Evolutionary conservation across 176 grass and related monocot genomes (phyloP).

Genomic region (Paspalum vaginatum): DNA sequence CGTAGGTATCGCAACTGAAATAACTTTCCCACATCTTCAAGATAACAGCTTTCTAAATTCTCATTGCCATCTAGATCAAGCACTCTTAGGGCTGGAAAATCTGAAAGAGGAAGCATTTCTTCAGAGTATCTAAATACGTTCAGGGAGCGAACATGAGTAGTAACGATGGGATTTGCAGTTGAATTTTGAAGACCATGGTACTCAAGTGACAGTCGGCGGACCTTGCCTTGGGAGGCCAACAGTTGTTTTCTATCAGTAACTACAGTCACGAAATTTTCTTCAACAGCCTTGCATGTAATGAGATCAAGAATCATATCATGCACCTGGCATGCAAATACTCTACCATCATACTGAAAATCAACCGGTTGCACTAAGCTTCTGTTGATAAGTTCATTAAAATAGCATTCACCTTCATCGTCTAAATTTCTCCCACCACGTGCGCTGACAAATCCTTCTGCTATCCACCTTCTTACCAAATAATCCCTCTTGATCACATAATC

Average conservation of each 20-base stretch:
- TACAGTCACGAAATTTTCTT: conserved; percentile 44
- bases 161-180: conserved; percentile 2
- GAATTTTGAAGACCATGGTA: not conserved
- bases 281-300: conserved; percentile 42
- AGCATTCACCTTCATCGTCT: conserved; percentile 53
- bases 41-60: conserved; percentile 40
- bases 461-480: conserved; percentile 55
- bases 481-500: conserved; percentile 49
- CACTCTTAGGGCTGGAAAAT: conserved; percentile 34
- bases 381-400: conserved; percentile 74
- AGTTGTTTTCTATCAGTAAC: conserved; percentile 27
- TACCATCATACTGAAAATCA: conserved; percentile 31
- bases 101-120: conserved; percentile 37
- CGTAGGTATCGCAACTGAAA: conserved; percentile 43
- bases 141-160: conserved; percentile 51
- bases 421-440: conserved; percentile 8
- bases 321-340: conserved; percentile 32
- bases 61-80: conserved; percentile 51
- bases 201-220: conserved; percentile 44
- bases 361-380: conserved; percentile 55
- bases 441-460: conserved; percentile 57
- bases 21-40: conserved; percentile 44
- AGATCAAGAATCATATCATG: conserved; percentile 61
- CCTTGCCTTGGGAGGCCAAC: conserved; percentile 7
- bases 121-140: conserved; percentile 35